Evolutionary conservation across 495 filamentous ascomycete genomes (phyloP).

Genomic region (Schizothecium vesticola): DNA sequence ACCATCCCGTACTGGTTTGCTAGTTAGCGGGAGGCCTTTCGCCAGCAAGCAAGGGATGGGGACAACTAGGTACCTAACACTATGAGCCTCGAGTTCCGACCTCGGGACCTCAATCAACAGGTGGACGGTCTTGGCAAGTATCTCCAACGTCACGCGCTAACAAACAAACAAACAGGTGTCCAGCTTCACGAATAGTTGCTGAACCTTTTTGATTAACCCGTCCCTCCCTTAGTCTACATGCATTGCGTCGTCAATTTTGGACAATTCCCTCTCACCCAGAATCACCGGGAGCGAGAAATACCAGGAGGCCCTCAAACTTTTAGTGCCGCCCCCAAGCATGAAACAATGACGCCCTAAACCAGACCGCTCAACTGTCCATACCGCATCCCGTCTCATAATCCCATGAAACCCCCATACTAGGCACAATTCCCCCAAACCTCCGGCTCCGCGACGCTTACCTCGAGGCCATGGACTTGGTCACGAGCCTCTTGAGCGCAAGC

Average conservation of each 20-base stretch:
- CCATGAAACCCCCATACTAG: conserved; percentile 25
- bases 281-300: conserved; percentile 23
- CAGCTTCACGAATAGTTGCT: no score
- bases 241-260: conserved; percentile 34
- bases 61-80: no score
- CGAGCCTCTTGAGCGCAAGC: conserved; percentile 91
- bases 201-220: conserved; percentile 28
- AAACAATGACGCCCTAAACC: conserved; percentile 32
- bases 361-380: conserved; percentile 21
- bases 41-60: no score
- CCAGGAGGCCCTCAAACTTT: conserved; percentile 22
- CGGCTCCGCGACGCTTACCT: conserved; percentile 51
- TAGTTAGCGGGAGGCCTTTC: no score
- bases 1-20: no score
- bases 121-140: no score
- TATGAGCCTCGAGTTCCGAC: no score
- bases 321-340: conserved; percentile 23
- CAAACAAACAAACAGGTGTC: no score
- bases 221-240: conserved; percentile 11
- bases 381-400: conserved; percentile 26
- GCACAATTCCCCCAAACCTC: conserved; percentile 26
- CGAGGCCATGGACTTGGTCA: conserved; percentile 94
- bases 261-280: conserved; percentile 27
- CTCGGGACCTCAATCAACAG: no score
- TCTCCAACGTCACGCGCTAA: no score